Evolutionary conservation across 352 stramenopile species (phyloP).

Genomic region (Aphanomyces stellatus): DNA sequence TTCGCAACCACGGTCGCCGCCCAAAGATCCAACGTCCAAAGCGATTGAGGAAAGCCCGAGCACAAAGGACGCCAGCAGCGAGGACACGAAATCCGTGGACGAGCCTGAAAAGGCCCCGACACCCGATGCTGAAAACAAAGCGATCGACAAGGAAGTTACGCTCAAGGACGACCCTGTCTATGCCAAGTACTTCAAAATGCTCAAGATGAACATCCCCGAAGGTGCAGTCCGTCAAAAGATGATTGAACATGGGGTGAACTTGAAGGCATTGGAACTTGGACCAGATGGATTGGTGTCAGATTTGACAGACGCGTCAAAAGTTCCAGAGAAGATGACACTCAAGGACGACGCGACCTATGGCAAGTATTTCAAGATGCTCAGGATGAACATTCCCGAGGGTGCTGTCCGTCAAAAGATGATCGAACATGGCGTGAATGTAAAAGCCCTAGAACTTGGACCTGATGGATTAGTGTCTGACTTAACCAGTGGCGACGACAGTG

Average conservation of each 20-base stretch:
- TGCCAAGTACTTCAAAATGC: conserved; percentile 91
- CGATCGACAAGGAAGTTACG: conserved; percentile 23
- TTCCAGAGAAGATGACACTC: conserved; percentile 15
- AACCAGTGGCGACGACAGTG: too few relatives aligned
- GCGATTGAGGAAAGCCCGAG: too few relatives aligned
- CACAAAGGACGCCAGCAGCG: too few relatives aligned
- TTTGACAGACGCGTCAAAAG: not conserved
- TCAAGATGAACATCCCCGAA: conserved; percentile 82
- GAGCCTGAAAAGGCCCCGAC: not conserved
- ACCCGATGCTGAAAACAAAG: conserved; percentile 25
- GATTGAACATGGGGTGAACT: conserved; percentile 28
- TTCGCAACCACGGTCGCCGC: not conserved
- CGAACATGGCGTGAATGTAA: conserved; percentile 24
- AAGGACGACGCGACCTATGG: conserved; percentile 45
- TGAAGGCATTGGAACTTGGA: conserved; percentile 16
- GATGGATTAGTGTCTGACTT: too few relatives aligned
- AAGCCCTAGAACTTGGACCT: conserved; percentile 10
- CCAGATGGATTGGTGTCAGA: conserved; percentile 5
- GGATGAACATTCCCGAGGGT: conserved; percentile 77
- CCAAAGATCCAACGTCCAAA: too few relatives aligned
- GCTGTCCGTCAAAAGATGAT: conserved; percentile 80
- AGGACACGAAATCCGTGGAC: not conserved
- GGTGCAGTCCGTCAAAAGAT: conserved; percentile 84
- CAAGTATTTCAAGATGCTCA: conserved; percentile 93
- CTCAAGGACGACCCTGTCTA: conserved; percentile 41